Percentiles rank a stretch among this genome's conserved stretches.
These are phyloP conservation scores for Cydonia oblonga DNA, from an alignment of 331 rosid species.

Conservation along the genomic window DNA sequence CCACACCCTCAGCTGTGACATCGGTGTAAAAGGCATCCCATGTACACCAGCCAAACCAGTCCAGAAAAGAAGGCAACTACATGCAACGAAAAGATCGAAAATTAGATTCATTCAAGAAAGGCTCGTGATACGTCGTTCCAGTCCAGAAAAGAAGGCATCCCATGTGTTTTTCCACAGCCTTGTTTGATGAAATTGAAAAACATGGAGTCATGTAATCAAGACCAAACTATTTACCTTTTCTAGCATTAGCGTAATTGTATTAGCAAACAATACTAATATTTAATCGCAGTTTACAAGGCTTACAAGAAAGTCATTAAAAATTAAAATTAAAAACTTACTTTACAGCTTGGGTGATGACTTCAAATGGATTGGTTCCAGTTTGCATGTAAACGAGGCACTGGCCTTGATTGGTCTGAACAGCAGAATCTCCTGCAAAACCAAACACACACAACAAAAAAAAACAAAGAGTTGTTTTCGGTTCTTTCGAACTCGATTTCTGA, in stretches of 20 bases:
- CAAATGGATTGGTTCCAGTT: constrained; percentile 92
- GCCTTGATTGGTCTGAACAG: constrained; percentile 53
- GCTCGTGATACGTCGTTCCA: not conserved
- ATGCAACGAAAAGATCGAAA: constrained; percentile 16
- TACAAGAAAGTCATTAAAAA: not conserved
- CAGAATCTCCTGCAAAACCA: constrained; percentile 65
- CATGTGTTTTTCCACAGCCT: constrained; percentile 73
- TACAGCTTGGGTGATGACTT: constrained; percentile 74
- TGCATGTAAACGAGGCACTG: constrained; percentile 76
- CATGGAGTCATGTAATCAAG: not conserved
- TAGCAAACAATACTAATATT: not conserved
- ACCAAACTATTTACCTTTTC: not conserved
- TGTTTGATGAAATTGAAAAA: constrained; percentile 16
- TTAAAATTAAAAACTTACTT: constrained; percentile 34
- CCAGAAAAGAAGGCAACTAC: constrained; percentile 75
- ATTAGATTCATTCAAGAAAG: constrained; percentile 2
- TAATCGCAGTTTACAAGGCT: not conserved
- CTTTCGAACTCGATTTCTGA: constrained; percentile 32
- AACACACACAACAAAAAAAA: constrained; percentile 48
- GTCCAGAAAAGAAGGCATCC: too few species aligned
- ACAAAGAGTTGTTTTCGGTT: constrained; percentile 36
- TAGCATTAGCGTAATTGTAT: not conserved
- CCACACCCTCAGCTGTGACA: constrained; percentile 97
- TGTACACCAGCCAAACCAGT: constrained; percentile 99
- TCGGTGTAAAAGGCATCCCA: constrained; percentile 99